Base-by-base conservation (phyloP, 2,329 filamentous ascomycete genomes). In the Aureobasidium sp. region DNA sequence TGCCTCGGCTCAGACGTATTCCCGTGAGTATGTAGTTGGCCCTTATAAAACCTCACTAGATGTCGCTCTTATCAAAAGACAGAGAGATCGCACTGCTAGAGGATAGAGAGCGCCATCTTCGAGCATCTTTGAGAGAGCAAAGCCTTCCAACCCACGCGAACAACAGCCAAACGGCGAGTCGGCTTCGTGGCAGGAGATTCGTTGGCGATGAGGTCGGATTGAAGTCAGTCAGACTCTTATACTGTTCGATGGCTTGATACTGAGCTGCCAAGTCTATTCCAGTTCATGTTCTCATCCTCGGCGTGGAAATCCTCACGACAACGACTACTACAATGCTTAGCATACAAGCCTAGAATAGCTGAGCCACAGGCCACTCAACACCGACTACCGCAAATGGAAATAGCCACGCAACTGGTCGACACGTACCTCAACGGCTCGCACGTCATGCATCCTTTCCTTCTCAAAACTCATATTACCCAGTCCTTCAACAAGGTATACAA, bases 351-450 rank as follows among this genome's bases (percentile, higher is more conserved):
- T 29, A 49, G 14, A 29, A 39, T 24, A 19, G 42, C 27, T 17
- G 32, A 38, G 41, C 54, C 54, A 14, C 42, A 42, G 12, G 22
- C 52, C 2, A 51, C 54, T 5, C 41, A 56, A 27, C 49, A 40
- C 6, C 30, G 21, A 12, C 45, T 56, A 12, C 47, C 49, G 19
- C 42, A 40, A 17, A 14, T 48, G 19, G 34, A 35, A 2, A 25
- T 53, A 6, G 58, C 55, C 11, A 48, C 55, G 8, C 48, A 41
- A 14, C 24, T 49, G 27, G 38, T 52, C 14, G 37, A 48, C n/a
- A 53, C 40, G 27, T 58, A 48, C 53, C 51, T 59, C 16, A 41
- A 42, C 3, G 42, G 48, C 38, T 58, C 56, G 8, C 57, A 58
- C 32, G 48, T 58, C n/a, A n/a, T n/a, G n/a, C n/a, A n/a, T n/a